These are phyloP conservation scores for Reticulascus tulasneorum DNA, from an alignment of 2,329 filamentous ascomycete genomes.

Conservation along the genomic window DNA sequence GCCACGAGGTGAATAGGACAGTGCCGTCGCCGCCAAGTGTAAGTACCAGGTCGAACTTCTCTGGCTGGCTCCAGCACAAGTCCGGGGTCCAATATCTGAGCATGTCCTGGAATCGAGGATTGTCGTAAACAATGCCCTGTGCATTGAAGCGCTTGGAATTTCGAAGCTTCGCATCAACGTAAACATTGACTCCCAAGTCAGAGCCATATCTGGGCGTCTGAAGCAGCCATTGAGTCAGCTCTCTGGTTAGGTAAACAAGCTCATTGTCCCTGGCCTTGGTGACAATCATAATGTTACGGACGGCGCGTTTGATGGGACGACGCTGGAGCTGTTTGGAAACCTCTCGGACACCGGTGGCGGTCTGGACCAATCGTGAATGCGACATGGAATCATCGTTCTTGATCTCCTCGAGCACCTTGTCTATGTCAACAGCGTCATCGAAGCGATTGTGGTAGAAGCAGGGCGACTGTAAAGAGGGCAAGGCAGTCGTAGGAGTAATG, in stretches of 20 bases:
- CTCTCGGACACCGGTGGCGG: constrained; percentile 89
- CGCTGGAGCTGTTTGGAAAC: constrained; percentile 94
- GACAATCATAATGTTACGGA: constrained; percentile 95
- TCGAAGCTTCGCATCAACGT: constrained; percentile 92
- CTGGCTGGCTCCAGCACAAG: constrained; percentile 87
- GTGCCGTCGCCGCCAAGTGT: constrained; percentile 85
- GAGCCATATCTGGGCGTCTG: constrained; percentile 84
- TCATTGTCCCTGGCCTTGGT: constrained; percentile 96
- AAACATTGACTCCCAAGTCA: constrained; percentile 90
- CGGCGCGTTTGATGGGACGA: constrained; percentile 84
- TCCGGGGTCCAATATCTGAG: constrained; percentile 95
- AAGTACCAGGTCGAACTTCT: constrained; percentile 91
- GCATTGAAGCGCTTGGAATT: constrained; percentile 86
- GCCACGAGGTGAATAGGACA: constrained; percentile 83
- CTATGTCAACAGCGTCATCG: constrained; percentile 91
- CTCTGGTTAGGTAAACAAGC: constrained; percentile 81
- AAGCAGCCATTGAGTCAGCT: constrained; percentile 84
- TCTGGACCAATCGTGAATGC: constrained; percentile 91
- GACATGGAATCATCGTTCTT: constrained; percentile 84
- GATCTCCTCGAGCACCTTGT: constrained; percentile 93
- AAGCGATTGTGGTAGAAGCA: constrained; percentile 98
- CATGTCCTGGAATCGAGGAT: constrained; percentile 76
- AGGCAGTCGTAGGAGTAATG: constrained; percentile 42
- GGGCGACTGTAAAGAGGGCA: constrained; percentile 77
- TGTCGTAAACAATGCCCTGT: constrained; percentile 64